phyloP scores from a whole-genome alignment of 768 basidiomycete species.

The Amanita polypyramis region DNA sequence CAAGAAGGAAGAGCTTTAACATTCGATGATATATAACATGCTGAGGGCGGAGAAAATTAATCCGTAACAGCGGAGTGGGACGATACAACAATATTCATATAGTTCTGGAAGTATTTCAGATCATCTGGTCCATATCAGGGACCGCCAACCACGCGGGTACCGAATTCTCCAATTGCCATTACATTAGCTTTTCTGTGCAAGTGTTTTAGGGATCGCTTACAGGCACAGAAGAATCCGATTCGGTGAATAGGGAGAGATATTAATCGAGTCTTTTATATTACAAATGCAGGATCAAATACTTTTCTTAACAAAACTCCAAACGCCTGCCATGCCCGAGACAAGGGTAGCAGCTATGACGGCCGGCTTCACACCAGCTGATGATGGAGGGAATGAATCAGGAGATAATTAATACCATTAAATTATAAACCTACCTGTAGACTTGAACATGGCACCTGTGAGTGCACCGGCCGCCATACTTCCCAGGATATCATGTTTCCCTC shows the following conservation, averaged over 20 bases:
- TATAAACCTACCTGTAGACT: slow-evolving; percentile 74
- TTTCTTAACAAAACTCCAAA: slow-evolving; percentile 94
- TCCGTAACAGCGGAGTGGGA: slow-evolving; percentile 19
- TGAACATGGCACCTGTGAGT: slow-evolving; percentile 84
- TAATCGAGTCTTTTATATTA: slow-evolving; percentile 38
- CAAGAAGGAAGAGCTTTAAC: neutral
- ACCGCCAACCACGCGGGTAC: slow-evolving; percentile 31
- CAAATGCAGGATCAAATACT: slow-evolving; percentile 52
- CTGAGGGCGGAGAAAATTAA: slow-evolving; percentile 10
- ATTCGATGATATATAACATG: slow-evolving; percentile 2
- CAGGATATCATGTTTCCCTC: slow-evolving; percentile 85
- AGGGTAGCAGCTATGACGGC: slow-evolving; percentile 83
- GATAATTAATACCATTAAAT: slow-evolving; percentile 18
- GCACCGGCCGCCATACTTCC: slow-evolving; percentile 92
- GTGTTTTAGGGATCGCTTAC: slow-evolving; percentile 29
- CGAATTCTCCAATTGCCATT: slow-evolving; percentile 21
- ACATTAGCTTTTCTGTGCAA: slow-evolving; percentile 17
- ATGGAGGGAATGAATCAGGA: slow-evolving; percentile 24
- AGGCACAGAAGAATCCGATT: slow-evolving; percentile 32
- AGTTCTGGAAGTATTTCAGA: slow-evolving; percentile 40
- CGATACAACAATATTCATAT: slow-evolving; percentile 24
- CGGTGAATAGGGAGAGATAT: slow-evolving; percentile 35
- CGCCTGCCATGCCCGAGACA: slow-evolving; percentile 82
- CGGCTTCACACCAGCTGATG: slow-evolving; percentile 83
- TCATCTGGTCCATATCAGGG: slow-evolving; percentile 32